These are phyloP conservation scores for Xerocomus nothofagi DNA, from an alignment of 1,284 basidiomycete species.

Conservation along the genomic window DNA sequence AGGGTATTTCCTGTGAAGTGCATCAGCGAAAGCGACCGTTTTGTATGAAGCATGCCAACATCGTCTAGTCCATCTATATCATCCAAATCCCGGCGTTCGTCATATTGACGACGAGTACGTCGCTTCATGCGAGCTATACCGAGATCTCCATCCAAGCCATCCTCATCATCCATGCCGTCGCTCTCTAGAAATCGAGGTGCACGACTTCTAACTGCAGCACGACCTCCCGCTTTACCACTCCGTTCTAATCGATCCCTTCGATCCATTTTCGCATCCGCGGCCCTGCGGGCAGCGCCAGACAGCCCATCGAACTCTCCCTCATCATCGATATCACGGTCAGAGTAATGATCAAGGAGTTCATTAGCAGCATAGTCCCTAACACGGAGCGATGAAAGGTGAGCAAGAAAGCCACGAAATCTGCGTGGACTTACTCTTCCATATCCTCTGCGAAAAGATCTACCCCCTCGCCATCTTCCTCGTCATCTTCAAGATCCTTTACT, in stretches of 20 bases:
- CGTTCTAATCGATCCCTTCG: constrained; percentile 82
- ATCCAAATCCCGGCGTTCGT: constrained; percentile 82
- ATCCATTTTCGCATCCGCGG: constrained; percentile 87
- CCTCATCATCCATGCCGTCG: constrained; percentile 59
- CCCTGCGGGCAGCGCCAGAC: constrained; percentile 72
- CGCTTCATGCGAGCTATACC: constrained; percentile 70
- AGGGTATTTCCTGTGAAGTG: constrained; percentile 76
- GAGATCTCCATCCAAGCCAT: constrained; percentile 56
- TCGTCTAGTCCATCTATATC: constrained; percentile 85
- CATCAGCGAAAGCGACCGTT: constrained; percentile 6
- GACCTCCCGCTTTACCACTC: constrained; percentile 59
- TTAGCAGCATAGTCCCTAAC: constrained; percentile 87
- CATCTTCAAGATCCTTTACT: constrained; percentile 67
- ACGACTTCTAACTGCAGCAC: constrained; percentile 74
- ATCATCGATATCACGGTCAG: constrained; percentile 86
- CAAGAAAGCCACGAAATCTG: neutral
- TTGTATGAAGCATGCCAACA: constrained; percentile 43
- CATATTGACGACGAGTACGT: constrained; percentile 82
- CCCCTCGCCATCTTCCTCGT: constrained; percentile 78
- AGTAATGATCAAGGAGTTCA: constrained; percentile 84
- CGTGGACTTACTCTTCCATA: constrained; percentile 64
- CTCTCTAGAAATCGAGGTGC: constrained; percentile 86
- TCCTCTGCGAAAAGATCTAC: constrained; percentile 92
- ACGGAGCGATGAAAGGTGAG: constrained; percentile 9
- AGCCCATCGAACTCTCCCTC: constrained; percentile 75